Evolutionary conservation across 441 rosid genomes (phyloP).

Genomic region (Jatropha podagrica): DNA sequence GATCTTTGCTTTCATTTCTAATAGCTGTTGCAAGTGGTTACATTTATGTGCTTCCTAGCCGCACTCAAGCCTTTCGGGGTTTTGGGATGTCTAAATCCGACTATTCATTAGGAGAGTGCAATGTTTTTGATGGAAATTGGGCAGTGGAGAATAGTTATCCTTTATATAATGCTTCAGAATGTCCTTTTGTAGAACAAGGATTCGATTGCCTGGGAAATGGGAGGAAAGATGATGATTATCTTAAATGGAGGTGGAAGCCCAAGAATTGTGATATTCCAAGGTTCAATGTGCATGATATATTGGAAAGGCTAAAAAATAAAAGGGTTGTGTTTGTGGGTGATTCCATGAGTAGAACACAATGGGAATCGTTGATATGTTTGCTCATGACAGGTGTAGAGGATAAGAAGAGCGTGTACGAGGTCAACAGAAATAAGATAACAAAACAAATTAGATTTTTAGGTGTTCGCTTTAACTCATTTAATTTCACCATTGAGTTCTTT

Average conservation of each 20-base stretch:
- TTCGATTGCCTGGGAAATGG: conserved; percentile 73
- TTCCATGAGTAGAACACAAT: conserved; percentile 78
- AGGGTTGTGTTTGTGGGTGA: conserved; percentile 82
- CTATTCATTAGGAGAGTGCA: conserved; percentile 37
- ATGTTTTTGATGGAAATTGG: conserved; percentile 47
- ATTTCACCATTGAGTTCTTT: conserved; percentile 69
- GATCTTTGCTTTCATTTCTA: conserved; percentile 48
- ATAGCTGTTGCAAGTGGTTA: conserved; percentile 56
- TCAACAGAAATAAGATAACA: conserved; percentile 62
- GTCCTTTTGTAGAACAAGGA: conserved; percentile 69
- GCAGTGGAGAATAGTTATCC: conserved; percentile 38
- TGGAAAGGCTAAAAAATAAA: conserved; percentile 53
- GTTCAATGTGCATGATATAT: conserved; percentile 36
- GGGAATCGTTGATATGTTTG: conserved; percentile 86
- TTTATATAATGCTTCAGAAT: conserved; percentile 52
- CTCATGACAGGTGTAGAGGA: conserved; percentile 70
- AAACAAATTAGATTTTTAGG: conserved; percentile 66
- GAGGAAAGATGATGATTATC: conserved; percentile 49
- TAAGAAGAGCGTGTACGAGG: conserved; percentile 68
- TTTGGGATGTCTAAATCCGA: conserved; percentile 34
- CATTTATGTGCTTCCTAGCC: conserved; percentile 59
- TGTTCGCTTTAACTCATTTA: conserved; percentile 61
- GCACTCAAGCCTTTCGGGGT: conserved; percentile 44
- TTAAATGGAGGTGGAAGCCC: conserved; percentile 77
- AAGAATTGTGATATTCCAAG: conserved; percentile 54